Evolutionary conservation across 768 basidiomycete species (phyloP).

Genomic region (Tylopilus intermedius): DNA sequence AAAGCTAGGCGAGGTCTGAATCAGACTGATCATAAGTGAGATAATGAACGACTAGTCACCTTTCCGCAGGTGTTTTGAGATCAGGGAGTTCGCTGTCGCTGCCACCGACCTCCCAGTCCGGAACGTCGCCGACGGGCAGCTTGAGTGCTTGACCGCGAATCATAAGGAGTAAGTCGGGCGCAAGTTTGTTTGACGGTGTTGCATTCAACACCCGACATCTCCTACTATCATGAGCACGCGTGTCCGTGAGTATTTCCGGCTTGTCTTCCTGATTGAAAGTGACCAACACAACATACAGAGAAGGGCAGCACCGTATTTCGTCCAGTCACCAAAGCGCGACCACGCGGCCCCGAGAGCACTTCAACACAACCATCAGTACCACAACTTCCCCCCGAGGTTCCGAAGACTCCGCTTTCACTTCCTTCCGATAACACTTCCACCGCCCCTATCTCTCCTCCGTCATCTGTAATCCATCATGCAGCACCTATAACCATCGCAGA

Average conservation of each 20-base stretch:
- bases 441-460: conserved; percentile 1
- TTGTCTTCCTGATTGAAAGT: background rate
- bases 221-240: conserved; percentile 37
- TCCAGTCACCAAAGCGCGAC: conserved; percentile 56
- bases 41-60: conserved; percentile 33
- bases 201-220: conserved; percentile 4
- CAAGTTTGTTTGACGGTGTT: conserved; percentile 27
- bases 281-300: conserved; percentile 38
- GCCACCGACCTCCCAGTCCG: conserved; percentile 56
- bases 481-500: background rate
- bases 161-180: conserved; percentile 11
- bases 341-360: conserved; percentile 34
- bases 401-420: background rate
- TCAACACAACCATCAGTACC: conserved; percentile 14
- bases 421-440: background rate
- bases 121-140: conserved; percentile 53
- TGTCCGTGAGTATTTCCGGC: conserved; percentile 51
- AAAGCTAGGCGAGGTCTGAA: conserved; percentile 36
- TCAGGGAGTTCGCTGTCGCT: conserved; percentile 37
- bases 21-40: conserved; percentile 2
- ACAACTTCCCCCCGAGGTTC: background rate
- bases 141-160: conserved; percentile 27
- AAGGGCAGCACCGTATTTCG: conserved; percentile 68
- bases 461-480: background rate
- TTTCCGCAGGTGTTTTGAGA: conserved; percentile 51